These are phyloP conservation scores for Candida sp. DNA, from an alignment of 1,139 yeast genomes.

Conservation along the genomic window DNA sequence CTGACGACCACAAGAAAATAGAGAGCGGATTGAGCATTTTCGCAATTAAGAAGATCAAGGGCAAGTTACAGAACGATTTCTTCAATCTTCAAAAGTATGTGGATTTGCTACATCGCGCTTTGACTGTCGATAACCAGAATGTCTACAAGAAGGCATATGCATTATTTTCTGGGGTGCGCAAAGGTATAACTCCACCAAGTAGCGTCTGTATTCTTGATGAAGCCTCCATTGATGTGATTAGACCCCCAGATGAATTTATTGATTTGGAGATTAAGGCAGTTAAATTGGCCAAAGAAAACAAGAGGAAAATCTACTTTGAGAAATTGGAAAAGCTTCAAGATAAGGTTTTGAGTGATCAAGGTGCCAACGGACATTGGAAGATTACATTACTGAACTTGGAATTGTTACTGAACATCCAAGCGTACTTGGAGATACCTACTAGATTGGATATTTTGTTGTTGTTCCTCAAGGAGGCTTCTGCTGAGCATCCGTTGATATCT, in stretches of 20 bases:
- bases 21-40: conserved; percentile 72
- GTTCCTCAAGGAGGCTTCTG: conserved; percentile 58
- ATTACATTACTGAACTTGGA: conserved; percentile 58
- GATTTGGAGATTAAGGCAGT: conserved; percentile 61
- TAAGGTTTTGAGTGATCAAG: conserved; percentile 42
- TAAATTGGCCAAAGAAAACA: conserved; percentile 59
- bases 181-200: conserved; percentile 60
- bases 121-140: conserved; percentile 60
- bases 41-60: conserved; percentile 53
- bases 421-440: conserved; percentile 55
- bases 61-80: conserved; percentile 62
- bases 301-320: conserved; percentile 47
- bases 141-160: conserved; percentile 56
- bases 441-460: conserved; percentile 46
- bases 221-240: conserved; percentile 50
- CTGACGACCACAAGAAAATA: conserved; percentile 58
- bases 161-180: conserved; percentile 51
- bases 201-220: conserved; percentile 59
- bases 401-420: conserved; percentile 58
- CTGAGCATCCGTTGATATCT: conserved; percentile 76
- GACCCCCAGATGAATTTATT: conserved; percentile 65
- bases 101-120: conserved; percentile 56
- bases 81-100: conserved; percentile 52
- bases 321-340: conserved; percentile 48
- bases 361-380: conserved; percentile 67